Base-by-base conservation (phyloP, 2,329 filamentous ascomycete genomes). In the Knufia petricola region DNA sequence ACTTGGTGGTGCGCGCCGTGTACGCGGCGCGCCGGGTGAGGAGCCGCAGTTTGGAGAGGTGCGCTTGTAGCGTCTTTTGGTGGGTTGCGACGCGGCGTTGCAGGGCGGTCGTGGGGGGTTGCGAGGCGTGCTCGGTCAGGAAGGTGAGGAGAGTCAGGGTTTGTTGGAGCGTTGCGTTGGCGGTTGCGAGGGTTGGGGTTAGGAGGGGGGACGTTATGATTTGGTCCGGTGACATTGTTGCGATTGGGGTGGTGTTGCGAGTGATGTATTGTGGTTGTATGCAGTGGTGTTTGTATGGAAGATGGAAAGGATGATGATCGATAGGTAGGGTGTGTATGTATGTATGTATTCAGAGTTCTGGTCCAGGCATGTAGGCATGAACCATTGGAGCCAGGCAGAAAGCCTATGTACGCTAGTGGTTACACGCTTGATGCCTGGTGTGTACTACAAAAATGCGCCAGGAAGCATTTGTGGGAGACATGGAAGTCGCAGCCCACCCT, bases 11-110 rank as follows among this genome's bases (percentile, higher is more conserved):
- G 56, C 92, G 81, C 24, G 88, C 86, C 24, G 80, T 76, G 58
- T 95, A 77, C 56, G 89, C 81, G 8, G 88, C 87, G 55, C 84
- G 77, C 23, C 92, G 82, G 64, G 95, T 90, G 23, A 92, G 74
- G 10, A 85, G 85, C 48, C 90, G 85, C 15, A 95, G 75, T 56
- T 86, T 83, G 1, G 86, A 80, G 8, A 95, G 77, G 59, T 87
- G 82, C 48, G 87, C 82, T 57, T 84, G 79, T 2, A 96, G 77
- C 1, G 81, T 72, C 63, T 92, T 94, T 64, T 94, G 87, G 61
- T 86, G 80, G 61, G 81, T 84, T 6, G 82, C 82, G 24, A 86
- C 73, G 50, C 79, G 76, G 23, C 77, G 67, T 30, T 59, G 56
- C 77, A 74, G 36, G 71, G 62, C 20, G 73, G 70, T 28, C 76